Conservation (phyloP, 208 protist genomes). For the Acanthamoeba sp. region DNA sequence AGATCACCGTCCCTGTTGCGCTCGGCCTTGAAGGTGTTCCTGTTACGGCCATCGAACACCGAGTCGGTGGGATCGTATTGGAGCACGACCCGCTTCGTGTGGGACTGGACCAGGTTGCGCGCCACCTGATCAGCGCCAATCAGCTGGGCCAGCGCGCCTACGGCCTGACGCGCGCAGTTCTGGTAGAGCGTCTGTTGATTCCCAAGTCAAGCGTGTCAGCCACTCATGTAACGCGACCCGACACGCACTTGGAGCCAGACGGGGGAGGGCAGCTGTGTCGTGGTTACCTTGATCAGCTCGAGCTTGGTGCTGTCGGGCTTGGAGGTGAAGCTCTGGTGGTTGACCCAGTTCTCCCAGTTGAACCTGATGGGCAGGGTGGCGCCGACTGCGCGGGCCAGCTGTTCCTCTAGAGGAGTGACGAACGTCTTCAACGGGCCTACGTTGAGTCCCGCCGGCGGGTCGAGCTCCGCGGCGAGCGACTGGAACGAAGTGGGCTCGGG, state of each 20-base stretch:
- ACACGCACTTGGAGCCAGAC: too few species aligned
- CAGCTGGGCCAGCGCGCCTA: slow-evolving; percentile 58
- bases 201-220: not conserved
- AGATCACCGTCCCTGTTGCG: slow-evolving; percentile 47
- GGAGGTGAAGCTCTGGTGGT: slow-evolving; percentile 48
- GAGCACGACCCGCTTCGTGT: slow-evolving; percentile 35
- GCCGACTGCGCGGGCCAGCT: slow-evolving; percentile 57
- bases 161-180: slow-evolving; percentile 30
- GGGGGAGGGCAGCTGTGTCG: too few species aligned
- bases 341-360: slow-evolving; percentile 72
- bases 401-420: slow-evolving; percentile 63
- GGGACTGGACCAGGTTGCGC: not conserved
- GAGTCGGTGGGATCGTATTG: slow-evolving; percentile 69
- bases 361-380: slow-evolving; percentile 8
- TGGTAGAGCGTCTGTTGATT: slow-evolving; percentile 26
- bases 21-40: slow-evolving; percentile 30
- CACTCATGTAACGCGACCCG: not conserved
- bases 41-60: slow-evolving; percentile 27
- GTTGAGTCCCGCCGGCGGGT: slow-evolving; percentile 44
- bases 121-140: slow-evolving; percentile 45
- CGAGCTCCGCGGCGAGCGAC: not conserved
- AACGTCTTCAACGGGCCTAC: slow-evolving; percentile 56
- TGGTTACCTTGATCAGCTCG: slow-evolving; percentile 30
- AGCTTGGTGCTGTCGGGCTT: slow-evolving; percentile 31
- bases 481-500: slow-evolving; percentile 46